Evolutionary conservation across 192 early-diverging fungal species (phyloP).

Genomic region (Mortierella hygrophila): DNA sequence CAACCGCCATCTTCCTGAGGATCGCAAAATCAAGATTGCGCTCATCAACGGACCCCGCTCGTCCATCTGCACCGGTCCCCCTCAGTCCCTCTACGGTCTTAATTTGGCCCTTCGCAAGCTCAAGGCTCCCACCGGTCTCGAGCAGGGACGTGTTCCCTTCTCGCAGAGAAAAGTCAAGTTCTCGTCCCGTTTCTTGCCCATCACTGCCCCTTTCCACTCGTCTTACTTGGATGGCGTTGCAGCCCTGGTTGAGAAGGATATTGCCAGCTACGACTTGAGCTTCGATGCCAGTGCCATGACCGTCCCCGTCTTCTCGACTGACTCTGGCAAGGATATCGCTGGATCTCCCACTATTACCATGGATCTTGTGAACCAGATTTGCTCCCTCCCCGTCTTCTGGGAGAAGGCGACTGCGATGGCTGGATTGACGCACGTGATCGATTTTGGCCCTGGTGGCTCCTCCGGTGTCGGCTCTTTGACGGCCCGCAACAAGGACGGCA

Average conservation of each 20-base stretch:
- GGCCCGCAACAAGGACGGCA: constrained; percentile 89
- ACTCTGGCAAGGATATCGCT: constrained; percentile 86
- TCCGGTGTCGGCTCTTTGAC: constrained; percentile 89
- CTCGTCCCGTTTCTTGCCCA: constrained; percentile 91
- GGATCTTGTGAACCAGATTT: constrained; percentile 81
- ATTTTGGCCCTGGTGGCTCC: constrained; percentile 92
- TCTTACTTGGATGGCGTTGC: constrained; percentile 79
- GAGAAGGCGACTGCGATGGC: constrained; percentile 71
- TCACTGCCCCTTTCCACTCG: constrained; percentile 93
- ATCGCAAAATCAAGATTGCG: constrained; percentile 87
- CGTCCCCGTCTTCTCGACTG: constrained; percentile 84
- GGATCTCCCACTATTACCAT: constrained; percentile 66
- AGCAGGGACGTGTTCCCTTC: constrained; percentile 90
- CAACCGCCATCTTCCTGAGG: constrained; percentile 86
- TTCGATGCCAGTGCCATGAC: constrained; percentile 76
- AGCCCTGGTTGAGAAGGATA: constrained; percentile 76
- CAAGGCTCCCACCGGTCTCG: constrained; percentile 86
- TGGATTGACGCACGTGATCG: constrained; percentile 87
- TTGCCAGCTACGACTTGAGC: constrained; percentile 69
- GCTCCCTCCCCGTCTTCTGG: constrained; percentile 80
- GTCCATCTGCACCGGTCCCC: constrained; percentile 89
- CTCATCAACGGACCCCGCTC: constrained; percentile 93
- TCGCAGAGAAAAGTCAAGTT: constrained; percentile 94
- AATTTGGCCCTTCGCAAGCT: constrained; percentile 93
- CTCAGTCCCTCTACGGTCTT: constrained; percentile 93